A percentile compares a stretch with the other conserved stretches of the same genome.
These are phyloP conservation scores for Chrysoporthe austroafricana DNA, from an alignment of 2,329 filamentous ascomycete species.

Conservation along the genomic window DNA sequence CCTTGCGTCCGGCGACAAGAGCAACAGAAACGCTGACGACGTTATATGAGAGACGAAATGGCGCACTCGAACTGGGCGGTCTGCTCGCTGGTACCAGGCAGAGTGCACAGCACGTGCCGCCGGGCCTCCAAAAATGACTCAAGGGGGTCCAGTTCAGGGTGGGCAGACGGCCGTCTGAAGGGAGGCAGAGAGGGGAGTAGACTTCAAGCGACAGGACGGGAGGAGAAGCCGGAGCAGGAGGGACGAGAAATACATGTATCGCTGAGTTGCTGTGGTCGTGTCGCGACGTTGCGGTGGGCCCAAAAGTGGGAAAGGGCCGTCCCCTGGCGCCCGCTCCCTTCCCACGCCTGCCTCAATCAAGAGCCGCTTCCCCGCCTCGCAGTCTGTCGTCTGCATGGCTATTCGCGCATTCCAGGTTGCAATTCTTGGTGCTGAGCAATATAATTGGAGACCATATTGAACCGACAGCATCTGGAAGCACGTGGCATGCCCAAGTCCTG, in stretches of 20 bases:
- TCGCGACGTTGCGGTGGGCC: not conserved
- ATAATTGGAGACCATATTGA: no score
- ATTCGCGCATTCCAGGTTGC: no score
- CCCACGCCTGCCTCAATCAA: not conserved
- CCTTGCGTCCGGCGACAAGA: not conserved
- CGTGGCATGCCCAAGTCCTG: no score
- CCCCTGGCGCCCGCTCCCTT: not conserved
- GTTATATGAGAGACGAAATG: not conserved
- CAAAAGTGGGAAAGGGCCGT: not conserved
- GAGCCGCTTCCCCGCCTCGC: not conserved
- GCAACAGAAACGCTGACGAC: not conserved
- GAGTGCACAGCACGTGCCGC: not conserved
- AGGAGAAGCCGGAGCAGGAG: not conserved
- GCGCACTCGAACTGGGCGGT: not conserved
- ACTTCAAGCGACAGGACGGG: not conserved
- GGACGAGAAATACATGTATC: not conserved
- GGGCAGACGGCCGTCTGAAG: not conserved
- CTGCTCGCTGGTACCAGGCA: not conserved
- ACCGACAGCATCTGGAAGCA: no score
- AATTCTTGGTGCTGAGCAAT: no score
- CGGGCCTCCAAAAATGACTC: not conserved
- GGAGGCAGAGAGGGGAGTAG: not conserved
- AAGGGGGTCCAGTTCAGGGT: not conserved
- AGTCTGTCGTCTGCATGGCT: not conserved
- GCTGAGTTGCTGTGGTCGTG: not conserved